A percentile compares a stretch with the other conserved stretches of the same genome.
These are phyloP conservation scores for Ustilago xerochloae DNA, from an alignment of 1,284 basidiomycete species.

Conservation along the genomic window DNA sequence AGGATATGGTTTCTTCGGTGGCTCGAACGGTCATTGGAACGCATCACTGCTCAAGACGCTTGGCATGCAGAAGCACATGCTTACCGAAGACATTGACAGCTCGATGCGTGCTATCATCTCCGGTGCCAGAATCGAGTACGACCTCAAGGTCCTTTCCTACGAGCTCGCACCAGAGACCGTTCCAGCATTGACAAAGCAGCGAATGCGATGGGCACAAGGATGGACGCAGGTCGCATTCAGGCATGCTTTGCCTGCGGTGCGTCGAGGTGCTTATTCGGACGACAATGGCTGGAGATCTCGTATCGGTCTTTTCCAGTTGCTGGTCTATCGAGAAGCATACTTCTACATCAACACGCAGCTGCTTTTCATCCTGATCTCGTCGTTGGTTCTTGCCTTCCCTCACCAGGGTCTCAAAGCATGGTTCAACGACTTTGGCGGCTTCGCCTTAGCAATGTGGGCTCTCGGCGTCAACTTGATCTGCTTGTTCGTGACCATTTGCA, in stretches of 20 bases:
- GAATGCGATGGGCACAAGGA: conserved; percentile 62
- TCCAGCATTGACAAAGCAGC: conserved; percentile 54
- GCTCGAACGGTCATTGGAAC: conserved; percentile 64
- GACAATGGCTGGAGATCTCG: conserved; percentile 47
- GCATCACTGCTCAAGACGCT: conserved; percentile 54
- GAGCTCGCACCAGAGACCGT: conserved; percentile 59
- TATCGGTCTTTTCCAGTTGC: conserved; percentile 57
- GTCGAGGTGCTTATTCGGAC: conserved; percentile 54
- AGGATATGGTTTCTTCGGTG: conserved; percentile 62
- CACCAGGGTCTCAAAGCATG: conserved; percentile 34
- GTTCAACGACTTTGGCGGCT: conserved; percentile 55
- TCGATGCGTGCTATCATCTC: conserved; percentile 61
- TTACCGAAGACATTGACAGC: conserved; percentile 64
- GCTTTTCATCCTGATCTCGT: conserved; percentile 41
- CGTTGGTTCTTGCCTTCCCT: conserved; percentile 36
- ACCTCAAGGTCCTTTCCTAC: conserved; percentile 57
- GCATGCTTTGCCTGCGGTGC: conserved; percentile 49
- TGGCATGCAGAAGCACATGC: conserved; percentile 60
- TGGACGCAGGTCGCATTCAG: conserved; percentile 63
- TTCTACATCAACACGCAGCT: conserved; percentile 55
- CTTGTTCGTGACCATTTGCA: conserved; percentile 50
- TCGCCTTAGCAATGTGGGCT: conserved; percentile 42
- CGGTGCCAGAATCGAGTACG: conserved; percentile 61
- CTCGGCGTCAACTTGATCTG: conserved; percentile 54
- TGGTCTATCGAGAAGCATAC: conserved; percentile 56